phyloP scores from a whole-genome alignment of 2,329 filamentous ascomycete species.

The Myrmaecium sp. region DNA sequence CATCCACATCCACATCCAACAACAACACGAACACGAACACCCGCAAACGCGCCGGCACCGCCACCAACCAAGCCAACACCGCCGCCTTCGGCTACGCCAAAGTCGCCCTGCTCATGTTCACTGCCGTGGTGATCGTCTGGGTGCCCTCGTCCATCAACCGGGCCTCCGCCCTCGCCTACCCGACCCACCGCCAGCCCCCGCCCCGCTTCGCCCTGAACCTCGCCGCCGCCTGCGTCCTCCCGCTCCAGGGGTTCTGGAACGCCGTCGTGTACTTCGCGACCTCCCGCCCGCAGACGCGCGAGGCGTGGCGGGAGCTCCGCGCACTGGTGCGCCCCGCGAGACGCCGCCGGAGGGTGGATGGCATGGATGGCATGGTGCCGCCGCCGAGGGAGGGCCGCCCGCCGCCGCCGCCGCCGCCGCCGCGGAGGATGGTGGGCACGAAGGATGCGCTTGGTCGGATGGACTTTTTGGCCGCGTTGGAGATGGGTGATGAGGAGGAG shows the following conservation, averaged over 20 bases:
- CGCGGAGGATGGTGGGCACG: too few relatives aligned
- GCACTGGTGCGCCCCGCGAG: too few relatives aligned
- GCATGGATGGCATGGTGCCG: too few relatives aligned
- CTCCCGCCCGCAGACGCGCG: conserved; percentile 39
- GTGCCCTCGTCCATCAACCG: conserved; percentile 60
- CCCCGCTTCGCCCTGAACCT: conserved; percentile 45
- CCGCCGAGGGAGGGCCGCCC: too few relatives aligned
- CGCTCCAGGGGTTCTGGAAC: conserved; percentile 76
- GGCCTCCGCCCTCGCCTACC: conserved; percentile 49
- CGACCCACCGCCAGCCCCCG: conserved; percentile 20
- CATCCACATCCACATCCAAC: background rate
- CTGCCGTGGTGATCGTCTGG: conserved; percentile 56
- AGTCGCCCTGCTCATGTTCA: conserved; percentile 54
- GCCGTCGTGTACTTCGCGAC: conserved; percentile 58
- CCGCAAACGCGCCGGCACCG: conserved; percentile 4
- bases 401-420: too few relatives aligned
- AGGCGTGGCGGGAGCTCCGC: conserved; percentile 2
- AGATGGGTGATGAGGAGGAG: too few relatives aligned
- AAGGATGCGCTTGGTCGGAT: too few relatives aligned
- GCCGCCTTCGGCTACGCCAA: conserved; percentile 55
- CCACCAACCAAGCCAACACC: conserved; percentile 32
- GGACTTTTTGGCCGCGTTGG: too few relatives aligned
- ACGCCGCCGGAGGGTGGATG: too few relatives aligned
- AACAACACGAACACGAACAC: background rate
- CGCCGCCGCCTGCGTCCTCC: conserved; percentile 56